Percentiles rank a stretch among this genome's conserved stretches.
Evolutionary conservation across 306 rosid genomes (phyloP).

Genomic region (Trifolium subterraneum): DNA sequence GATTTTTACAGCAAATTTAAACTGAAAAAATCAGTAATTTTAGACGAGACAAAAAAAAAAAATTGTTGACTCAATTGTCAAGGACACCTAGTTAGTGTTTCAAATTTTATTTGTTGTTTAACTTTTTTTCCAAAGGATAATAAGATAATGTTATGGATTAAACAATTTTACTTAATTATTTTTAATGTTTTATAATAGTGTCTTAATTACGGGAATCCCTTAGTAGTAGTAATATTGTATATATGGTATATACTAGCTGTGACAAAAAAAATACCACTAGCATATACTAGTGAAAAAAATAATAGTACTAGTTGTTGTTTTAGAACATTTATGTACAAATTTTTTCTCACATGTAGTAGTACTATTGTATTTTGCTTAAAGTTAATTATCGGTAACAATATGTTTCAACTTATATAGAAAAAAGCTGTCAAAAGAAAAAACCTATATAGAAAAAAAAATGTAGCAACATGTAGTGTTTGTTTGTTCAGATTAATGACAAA

Average conservation of each 20-base stretch:
- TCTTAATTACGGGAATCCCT: background rate
- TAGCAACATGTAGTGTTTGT: constrained; percentile 9
- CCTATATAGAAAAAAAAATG: background rate
- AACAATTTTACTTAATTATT: too few species aligned
- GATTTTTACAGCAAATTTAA: background rate
- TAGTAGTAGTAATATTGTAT: too few species aligned
- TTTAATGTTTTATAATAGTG: background rate
- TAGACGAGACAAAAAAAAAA: too few species aligned
- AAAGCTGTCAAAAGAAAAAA: too few species aligned
- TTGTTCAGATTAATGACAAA: background rate
- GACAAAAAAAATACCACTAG: background rate
- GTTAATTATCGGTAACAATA: background rate
- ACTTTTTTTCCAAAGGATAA: too few species aligned
- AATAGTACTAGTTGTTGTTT: too few species aligned
- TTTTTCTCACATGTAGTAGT: background rate
- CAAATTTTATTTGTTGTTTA: too few species aligned
- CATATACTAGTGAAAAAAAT: background rate
- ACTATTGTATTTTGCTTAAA: background rate
- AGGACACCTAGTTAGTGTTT: too few species aligned
- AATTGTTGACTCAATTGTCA: too few species aligned
- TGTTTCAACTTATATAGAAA: constrained; percentile 4
- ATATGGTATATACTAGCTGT: background rate
- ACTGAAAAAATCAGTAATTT: too few species aligned
- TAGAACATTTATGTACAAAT: too few species aligned
- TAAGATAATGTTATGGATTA: too few species aligned